A percentile compares a stretch with the other conserved stretches of the same genome.
These are phyloP conservation scores for Pilatotrama ljubarskyi DNA, from an alignment of 768 basidiomycete species.

Conservation along the genomic window DNA sequence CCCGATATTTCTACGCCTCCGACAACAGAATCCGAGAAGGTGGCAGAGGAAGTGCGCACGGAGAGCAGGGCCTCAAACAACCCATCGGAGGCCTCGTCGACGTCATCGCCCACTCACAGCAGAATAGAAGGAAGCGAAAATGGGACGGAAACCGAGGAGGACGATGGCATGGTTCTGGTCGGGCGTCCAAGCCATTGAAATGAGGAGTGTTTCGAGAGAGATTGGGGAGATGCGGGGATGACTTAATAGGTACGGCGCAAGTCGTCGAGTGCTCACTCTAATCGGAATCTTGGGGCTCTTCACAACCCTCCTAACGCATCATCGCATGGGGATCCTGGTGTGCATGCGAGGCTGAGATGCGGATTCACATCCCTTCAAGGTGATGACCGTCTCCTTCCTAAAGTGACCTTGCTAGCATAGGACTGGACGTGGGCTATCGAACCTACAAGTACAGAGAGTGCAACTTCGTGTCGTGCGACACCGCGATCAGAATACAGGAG, in stretches of 20 bases:
- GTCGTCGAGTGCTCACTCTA: constrained; percentile 5
- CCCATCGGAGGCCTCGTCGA: constrained; percentile 29
- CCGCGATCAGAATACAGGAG: constrained; percentile 7
- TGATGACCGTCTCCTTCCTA: too few relatives aligned
- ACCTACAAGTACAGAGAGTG: not conserved
- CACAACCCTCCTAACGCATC: not conserved
- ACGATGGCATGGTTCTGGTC: constrained; percentile 81
- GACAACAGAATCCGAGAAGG: not conserved
- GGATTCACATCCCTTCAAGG: not conserved
- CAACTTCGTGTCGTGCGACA: not conserved
- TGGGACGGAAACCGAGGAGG: constrained; percentile 77
- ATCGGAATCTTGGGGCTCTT: constrained; percentile 1
- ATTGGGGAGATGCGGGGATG: not conserved
- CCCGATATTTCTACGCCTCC: not conserved
- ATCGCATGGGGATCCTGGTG: not conserved
- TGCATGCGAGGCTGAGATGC: not conserved
- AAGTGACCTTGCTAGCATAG: not conserved
- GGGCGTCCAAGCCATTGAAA: constrained; percentile 48
- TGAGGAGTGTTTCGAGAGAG: not conserved
- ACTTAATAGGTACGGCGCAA: constrained; percentile 3
- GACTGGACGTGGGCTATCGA: not conserved
- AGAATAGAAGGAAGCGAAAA: constrained; percentile 56
- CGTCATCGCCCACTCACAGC: constrained; percentile 31
- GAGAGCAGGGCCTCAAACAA: constrained; percentile 34
- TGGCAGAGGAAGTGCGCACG: constrained; percentile 19